Evolutionary conservation across 495 filamentous ascomycete species (phyloP).

Genomic region (Penicillium odoratum): DNA sequence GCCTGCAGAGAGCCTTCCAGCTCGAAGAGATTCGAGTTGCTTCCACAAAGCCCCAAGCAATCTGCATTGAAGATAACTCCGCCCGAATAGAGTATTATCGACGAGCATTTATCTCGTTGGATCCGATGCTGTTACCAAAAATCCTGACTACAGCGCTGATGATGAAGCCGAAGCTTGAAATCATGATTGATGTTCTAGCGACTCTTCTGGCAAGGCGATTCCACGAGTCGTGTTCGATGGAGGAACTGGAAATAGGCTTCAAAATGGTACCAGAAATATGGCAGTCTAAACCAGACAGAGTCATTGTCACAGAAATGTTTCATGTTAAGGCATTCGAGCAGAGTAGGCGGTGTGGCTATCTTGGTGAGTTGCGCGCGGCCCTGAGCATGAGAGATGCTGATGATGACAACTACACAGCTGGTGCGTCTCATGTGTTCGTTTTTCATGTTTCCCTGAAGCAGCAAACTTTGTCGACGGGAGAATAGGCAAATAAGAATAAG

Average conservation of each 20-base stretch:
- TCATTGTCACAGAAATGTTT: slow-evolving; percentile 2
- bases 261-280: background rate
- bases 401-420: background rate
- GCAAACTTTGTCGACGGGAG: background rate
- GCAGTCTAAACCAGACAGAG: background rate
- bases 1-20: background rate
- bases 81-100: background rate
- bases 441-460: background rate
- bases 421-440: background rate
- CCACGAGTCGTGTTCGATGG: background rate
- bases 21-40: background rate
- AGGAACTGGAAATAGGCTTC: background rate
- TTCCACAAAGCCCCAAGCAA: background rate
- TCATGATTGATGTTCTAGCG: background rate
- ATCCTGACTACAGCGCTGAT: background rate
- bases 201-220: background rate
- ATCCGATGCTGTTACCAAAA: background rate
- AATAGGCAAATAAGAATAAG: background rate
- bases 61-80: background rate
- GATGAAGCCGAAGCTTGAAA: background rate
- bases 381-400: background rate
- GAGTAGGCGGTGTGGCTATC: background rate
- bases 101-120: background rate
- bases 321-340: background rate
- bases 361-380: background rate